Percentiles rank a stretch among this genome's conserved stretches.
Conservation (phyloP, 306 rosid species). For the Canavalia gladiata region DNA sequence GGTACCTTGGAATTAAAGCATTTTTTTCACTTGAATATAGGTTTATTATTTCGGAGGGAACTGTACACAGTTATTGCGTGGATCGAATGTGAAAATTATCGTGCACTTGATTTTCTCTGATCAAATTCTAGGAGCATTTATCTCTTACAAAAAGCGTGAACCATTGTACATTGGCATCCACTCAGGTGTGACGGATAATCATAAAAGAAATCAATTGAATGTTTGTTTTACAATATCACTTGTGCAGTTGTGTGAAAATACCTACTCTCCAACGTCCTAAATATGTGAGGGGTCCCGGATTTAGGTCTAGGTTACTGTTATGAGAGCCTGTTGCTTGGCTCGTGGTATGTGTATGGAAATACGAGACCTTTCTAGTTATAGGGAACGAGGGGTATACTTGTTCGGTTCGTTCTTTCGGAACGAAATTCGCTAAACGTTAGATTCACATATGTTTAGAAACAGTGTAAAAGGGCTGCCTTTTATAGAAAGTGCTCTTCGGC, state of each 20-base stretch:
- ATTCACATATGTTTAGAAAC: no score
- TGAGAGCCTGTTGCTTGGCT: no score
- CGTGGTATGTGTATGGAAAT: no score
- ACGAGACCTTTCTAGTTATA: no score
- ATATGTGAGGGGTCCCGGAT: neutral
- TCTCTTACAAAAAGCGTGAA: neutral
- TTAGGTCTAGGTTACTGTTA: neutral
- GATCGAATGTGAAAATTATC: constrained; percentile 8
- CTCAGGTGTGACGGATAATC: neutral
- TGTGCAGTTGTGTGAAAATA: neutral
- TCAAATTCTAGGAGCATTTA: neutral
- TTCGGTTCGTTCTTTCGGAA: no score
- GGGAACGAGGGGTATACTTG: no score
- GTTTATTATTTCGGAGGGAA: neutral
- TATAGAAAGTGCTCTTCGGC: no score
- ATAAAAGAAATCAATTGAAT: neutral
- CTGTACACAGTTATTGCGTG: neutral
- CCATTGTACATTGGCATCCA: neutral
- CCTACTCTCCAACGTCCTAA: neutral
- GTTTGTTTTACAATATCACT: neutral
- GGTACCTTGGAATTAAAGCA: constrained; percentile 55
- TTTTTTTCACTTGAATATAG: neutral
- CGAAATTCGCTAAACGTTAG: no score
- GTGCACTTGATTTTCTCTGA: neutral
- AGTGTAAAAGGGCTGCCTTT: no score